These are phyloP conservation scores for Halophytophthora batemanensis DNA, from an alignment of 352 stramenopile species.

Conservation along the genomic window DNA sequence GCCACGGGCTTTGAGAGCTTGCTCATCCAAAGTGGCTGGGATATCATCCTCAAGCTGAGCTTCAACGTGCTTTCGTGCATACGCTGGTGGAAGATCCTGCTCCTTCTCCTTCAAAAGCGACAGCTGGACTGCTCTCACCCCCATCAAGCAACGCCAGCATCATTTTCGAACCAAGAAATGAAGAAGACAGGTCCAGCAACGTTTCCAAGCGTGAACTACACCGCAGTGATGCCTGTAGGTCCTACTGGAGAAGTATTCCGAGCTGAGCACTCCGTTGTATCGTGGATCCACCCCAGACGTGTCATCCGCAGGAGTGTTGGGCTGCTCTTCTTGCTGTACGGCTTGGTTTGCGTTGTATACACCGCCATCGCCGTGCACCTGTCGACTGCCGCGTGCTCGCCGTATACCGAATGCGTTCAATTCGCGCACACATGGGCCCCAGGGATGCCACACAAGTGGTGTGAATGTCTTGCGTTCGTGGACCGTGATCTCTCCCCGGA, in stretches of 20 bases:
- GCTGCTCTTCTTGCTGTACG: constrained; percentile 26
- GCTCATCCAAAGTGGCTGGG: constrained; percentile 8
- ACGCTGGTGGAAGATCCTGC: constrained; percentile 22
- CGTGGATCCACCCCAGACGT: not conserved
- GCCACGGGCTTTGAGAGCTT: constrained; percentile 28
- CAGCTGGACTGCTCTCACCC: not conserved
- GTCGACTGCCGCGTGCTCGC: constrained; percentile 6
- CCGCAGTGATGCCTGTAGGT: constrained; percentile 7
- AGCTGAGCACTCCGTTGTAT: not conserved
- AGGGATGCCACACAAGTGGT: constrained; percentile 7
- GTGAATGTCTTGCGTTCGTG: constrained; percentile 23
- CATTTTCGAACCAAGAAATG: too few relatives aligned
- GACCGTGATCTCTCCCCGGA: constrained; percentile 27
- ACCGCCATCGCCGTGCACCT: constrained; percentile 12
- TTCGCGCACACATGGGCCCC: constrained; percentile 10
- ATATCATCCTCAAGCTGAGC: constrained; percentile 25
- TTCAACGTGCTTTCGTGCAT: constrained; percentile 37
- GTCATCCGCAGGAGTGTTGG: constrained; percentile 15
- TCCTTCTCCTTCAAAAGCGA: constrained; percentile 11
- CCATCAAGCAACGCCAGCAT: not conserved
- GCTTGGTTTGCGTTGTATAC: constrained; percentile 18
- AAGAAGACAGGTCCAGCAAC: not conserved
- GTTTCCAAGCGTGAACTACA: not conserved
- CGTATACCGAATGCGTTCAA: constrained; percentile 15
- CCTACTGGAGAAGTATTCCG: not conserved